phyloP scores from a whole-genome alignment of 495 filamentous ascomycete genomes.

The Lasiosphaeria ovina region DNA sequence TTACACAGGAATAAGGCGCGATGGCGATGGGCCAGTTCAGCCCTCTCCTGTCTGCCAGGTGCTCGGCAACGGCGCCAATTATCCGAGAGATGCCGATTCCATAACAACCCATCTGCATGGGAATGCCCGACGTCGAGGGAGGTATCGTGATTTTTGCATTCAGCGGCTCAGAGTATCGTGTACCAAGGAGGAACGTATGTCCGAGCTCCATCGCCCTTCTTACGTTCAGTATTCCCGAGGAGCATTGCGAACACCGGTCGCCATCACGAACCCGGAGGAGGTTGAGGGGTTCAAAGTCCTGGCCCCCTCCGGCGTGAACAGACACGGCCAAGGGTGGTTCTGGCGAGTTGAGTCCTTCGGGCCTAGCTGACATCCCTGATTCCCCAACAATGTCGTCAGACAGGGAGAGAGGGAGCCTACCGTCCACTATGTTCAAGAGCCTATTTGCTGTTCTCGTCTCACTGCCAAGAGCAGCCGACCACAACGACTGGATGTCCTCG shows the following conservation, averaged over 20 bases:
- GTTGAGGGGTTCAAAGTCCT: constrained; percentile 41
- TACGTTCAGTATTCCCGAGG: constrained; percentile 58
- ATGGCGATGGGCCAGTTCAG: constrained; percentile 87
- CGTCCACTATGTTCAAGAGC: constrained; percentile 56
- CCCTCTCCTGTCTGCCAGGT: constrained; percentile 67
- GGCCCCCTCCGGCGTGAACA: constrained; percentile 12
- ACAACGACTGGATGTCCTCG: constrained; percentile 58
- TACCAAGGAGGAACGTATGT: constrained; percentile 93
- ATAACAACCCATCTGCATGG: constrained; percentile 92
- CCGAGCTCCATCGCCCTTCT: constrained; percentile 82
- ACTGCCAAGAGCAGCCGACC: constrained; percentile 36
- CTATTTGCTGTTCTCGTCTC: constrained; percentile 21
- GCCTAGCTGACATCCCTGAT: constrained; percentile 23
- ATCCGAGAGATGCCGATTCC: constrained; percentile 93
- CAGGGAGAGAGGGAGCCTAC: constrained; percentile 22
- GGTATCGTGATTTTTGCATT: constrained; percentile 55
- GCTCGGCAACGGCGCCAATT: constrained; percentile 79
- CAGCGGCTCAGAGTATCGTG: constrained; percentile 77
- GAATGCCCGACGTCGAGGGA: constrained; percentile 30
- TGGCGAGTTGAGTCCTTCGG: constrained; percentile 6
- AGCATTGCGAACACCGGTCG: constrained; percentile 71
- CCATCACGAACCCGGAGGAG: constrained; percentile 63
- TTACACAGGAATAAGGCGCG: constrained; percentile 77
- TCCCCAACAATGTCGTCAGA: not conserved
- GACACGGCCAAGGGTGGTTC: constrained; percentile 1